phyloP scores from a whole-genome alignment of 768 basidiomycete genomes.

The Chalciporus sphaerocephalus region DNA sequence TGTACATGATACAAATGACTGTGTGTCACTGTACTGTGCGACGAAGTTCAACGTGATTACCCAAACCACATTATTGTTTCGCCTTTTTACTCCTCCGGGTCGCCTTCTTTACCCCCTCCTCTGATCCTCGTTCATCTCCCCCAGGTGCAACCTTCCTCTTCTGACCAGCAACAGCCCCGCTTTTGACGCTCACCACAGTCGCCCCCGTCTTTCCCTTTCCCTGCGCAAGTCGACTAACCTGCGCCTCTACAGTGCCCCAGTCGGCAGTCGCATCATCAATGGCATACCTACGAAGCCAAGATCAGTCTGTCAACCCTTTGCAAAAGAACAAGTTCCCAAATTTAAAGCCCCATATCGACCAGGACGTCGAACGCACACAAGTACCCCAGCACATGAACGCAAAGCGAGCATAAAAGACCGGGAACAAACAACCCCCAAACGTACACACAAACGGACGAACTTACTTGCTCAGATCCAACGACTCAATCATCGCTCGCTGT shows the following conservation, averaged over 20 bases:
- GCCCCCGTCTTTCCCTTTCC: constrained; percentile 44
- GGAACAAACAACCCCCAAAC: neutral
- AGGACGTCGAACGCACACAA: too few relatives aligned
- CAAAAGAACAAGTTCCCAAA: neutral
- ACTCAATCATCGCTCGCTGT: constrained; percentile 84
- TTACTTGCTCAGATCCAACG: constrained; percentile 85
- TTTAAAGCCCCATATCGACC: neutral
- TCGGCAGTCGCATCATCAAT: constrained; percentile 69
- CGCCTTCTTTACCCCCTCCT: constrained; percentile 51
- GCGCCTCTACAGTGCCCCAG: constrained; percentile 72
- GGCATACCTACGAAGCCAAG: constrained; percentile 49
- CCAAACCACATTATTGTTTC: constrained; percentile 31
- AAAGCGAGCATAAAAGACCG: neutral
- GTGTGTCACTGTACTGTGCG: too few relatives aligned
- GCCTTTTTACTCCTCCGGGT: constrained; percentile 44
- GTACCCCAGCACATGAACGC: neutral
- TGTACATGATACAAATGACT: too few relatives aligned
- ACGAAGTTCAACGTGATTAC: too few relatives aligned
- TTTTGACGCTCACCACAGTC: constrained; percentile 76
- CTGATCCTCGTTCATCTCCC: constrained; percentile 34
- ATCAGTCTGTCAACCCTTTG: neutral
- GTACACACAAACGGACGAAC: constrained; percentile 27
- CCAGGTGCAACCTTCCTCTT: constrained; percentile 53
- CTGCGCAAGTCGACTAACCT: constrained; percentile 52
- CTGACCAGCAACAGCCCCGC: constrained; percentile 34